These are phyloP conservation scores for Suillus paluster DNA, from an alignment of 768 basidiomycete species.

Conservation along the genomic window DNA sequence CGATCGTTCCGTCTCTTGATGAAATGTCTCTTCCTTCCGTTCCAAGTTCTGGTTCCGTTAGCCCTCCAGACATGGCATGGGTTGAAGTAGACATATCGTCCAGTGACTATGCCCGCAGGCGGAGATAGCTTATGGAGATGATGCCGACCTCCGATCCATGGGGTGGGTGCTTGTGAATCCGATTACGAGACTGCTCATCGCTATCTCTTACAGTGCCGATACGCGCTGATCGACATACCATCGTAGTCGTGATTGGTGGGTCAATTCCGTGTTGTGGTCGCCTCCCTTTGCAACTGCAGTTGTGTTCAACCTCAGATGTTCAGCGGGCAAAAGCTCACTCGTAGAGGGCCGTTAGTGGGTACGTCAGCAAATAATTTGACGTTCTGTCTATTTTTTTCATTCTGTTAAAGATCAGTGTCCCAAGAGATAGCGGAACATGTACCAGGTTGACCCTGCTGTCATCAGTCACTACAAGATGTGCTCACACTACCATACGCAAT, in stretches of 20 bases:
- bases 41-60: neutral
- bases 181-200: slow-evolving; percentile 4
- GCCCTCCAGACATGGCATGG: neutral
- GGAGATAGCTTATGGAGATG: slow-evolving; percentile 46
- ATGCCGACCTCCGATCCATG: slow-evolving; percentile 38
- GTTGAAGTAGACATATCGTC: slow-evolving; percentile 28
- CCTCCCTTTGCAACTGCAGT: neutral
- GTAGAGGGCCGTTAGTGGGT: slow-evolving; percentile 56
- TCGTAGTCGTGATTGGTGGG: slow-evolving; percentile 56
- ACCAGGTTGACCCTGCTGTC: slow-evolving; percentile 22
- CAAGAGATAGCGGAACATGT: slow-evolving; percentile 53
- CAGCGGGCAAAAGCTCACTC: slow-evolving; percentile 32
- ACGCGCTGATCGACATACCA: slow-evolving; percentile 52
- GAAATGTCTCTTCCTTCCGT: neutral
- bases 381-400: neutral
- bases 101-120: slow-evolving; percentile 44
- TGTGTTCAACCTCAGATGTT: slow-evolving; percentile 36
- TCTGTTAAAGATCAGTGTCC: slow-evolving; percentile 40
- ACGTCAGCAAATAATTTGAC: slow-evolving; percentile 17
- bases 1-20: neutral
- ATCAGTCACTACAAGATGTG: neutral
- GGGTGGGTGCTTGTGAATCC: slow-evolving; percentile 27
- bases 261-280: slow-evolving; percentile 47
- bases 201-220: slow-evolving; percentile 35
- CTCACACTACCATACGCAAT: slow-evolving; percentile 11